Evolutionary conservation across 2,329 filamentous ascomycete genomes (phyloP).

Genomic region (Exophiala lecanii-corni): DNA sequence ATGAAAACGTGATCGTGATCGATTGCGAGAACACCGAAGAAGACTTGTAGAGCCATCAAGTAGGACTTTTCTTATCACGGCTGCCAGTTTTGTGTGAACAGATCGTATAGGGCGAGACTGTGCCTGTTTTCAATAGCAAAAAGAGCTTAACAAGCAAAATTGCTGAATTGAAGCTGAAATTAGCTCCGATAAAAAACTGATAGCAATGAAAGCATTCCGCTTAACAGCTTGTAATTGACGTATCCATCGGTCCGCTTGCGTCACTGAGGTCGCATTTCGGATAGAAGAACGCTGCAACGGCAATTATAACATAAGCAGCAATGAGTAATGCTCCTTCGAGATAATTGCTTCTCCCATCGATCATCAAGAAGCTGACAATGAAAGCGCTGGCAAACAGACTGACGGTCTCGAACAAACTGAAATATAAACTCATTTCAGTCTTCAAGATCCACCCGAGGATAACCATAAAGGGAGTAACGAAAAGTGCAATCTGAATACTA

Average conservation of each 20-base stretch:
- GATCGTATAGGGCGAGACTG: too few relatives aligned
- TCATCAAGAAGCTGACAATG: conserved; percentile 81
- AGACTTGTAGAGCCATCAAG: too few relatives aligned
- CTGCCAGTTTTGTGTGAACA: too few relatives aligned
- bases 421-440: conserved; percentile 73
- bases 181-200: too few relatives aligned
- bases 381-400: conserved; percentile 79
- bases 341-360: conserved; percentile 82
- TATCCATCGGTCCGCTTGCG: conserved; percentile 21
- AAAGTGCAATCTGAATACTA: conserved; percentile 67
- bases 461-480: conserved; percentile 66
- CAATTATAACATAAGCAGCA: conserved; percentile 64
- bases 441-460: conserved; percentile 67
- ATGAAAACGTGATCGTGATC: too few relatives aligned
- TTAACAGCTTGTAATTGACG: background rate
- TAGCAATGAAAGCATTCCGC: too few relatives aligned
- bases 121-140: too few relatives aligned
- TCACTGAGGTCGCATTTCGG: conserved; percentile 41
- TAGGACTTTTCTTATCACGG: too few relatives aligned
- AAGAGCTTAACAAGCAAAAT: too few relatives aligned
- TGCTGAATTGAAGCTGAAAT: too few relatives aligned
- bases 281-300: conserved; percentile 63
- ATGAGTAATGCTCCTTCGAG: conserved; percentile 67
- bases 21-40: too few relatives aligned
- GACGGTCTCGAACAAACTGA: conserved; percentile 84